Evolutionary conservation across 2,329 filamentous ascomycete genomes (phyloP).

Genomic region (Thelonectria blattea): DNA sequence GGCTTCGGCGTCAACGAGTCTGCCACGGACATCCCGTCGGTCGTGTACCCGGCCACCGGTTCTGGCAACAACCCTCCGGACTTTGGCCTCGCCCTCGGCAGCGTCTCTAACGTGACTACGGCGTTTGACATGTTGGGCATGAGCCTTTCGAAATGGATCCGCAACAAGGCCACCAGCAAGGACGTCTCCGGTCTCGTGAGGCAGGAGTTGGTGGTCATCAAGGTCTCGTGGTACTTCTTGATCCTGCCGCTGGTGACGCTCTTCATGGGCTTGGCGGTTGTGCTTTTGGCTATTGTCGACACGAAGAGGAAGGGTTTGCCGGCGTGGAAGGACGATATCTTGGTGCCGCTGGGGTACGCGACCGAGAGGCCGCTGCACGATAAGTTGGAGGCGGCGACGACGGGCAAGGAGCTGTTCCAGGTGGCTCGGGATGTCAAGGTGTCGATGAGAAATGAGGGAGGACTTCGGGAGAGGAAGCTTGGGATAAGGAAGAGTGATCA

Average conservation of each 20-base stretch:
- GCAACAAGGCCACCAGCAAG: neutral
- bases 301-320: neutral
- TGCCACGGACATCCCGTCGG: too few species aligned
- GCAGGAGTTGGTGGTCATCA: neutral
- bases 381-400: neutral
- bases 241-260: neutral
- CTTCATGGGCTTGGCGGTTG: neutral
- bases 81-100: constrained; percentile 3
- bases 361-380: neutral
- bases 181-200: neutral
- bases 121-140: constrained; percentile 8
- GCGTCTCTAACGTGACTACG: neutral
- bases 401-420: neutral
- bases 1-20: neutral
- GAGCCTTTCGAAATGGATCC: constrained; percentile 25
- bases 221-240: constrained; percentile 12
- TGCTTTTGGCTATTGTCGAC: neutral
- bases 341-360: constrained; percentile 4
- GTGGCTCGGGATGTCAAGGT: neutral
- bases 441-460: neutral
- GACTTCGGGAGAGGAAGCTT: neutral
- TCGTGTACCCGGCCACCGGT: constrained; percentile 1
- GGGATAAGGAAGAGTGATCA: neutral
- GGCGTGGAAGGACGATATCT: neutral
- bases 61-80: neutral